Conservation (phyloP, 129 eudicot species). For the Oenanthe sinensis region DNA sequence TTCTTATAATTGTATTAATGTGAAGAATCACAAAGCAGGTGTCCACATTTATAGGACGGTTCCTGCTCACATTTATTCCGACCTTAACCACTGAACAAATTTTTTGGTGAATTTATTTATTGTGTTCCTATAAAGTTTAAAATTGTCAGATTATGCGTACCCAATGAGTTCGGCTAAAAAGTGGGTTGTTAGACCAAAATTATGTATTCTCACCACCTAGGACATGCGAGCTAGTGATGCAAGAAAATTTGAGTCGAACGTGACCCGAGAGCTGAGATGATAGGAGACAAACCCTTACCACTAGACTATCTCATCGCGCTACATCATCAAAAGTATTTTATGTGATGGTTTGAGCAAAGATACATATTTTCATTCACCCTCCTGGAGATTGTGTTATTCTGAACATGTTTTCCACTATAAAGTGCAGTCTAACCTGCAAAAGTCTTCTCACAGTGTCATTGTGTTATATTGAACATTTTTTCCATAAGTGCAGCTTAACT, state of each 20-base stretch:
- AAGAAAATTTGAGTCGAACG: too few relatives aligned
- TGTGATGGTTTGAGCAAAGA: background rate
- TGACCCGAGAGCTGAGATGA: too few relatives aligned
- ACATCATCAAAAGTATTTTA: too few relatives aligned
- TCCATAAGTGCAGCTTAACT: background rate
- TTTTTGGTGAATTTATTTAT: conserved; percentile 1
- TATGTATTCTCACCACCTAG: background rate
- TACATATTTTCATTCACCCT: background rate
- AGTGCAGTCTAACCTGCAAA: background rate
- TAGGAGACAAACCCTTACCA: too few relatives aligned
- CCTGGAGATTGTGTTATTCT: background rate
- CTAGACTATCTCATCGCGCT: too few relatives aligned
- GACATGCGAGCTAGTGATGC: background rate
- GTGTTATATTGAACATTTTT: background rate
- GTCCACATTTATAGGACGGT: conserved; percentile 30
- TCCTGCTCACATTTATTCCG: background rate
- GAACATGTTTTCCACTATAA: background rate
- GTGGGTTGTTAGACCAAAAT: background rate
- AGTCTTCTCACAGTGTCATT: background rate
- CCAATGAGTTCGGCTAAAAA: background rate
- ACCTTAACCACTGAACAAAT: conserved; percentile 2
- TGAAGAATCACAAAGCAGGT: conserved; percentile 24
- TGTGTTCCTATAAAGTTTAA: background rate
- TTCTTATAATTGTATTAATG: conserved; percentile 12
- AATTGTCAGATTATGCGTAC: background rate